Evolutionary conservation across 441 rosid species (phyloP), one percentile per base, ranked within the genome.

Genomic region (Croton laevigatus): DNA sequence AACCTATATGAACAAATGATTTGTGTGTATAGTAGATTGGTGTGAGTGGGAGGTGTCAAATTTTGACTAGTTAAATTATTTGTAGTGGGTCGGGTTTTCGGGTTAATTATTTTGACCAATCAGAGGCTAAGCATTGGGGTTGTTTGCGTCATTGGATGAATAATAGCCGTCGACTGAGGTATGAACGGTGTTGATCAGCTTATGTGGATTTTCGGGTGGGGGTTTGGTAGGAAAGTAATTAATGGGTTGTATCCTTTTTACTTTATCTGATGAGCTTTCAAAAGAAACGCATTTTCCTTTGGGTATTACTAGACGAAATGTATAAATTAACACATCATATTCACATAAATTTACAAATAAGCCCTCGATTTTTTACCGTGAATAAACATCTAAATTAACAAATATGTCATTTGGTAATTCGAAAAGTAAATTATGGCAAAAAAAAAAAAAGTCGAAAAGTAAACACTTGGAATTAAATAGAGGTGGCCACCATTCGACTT

Each of bases 71-170:
- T 22, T 20, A 16, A 0, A 58, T 8, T 10, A 2, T 38, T 1
- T 20, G 20, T 13, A 11, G 52, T 5, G 52, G 20, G 52, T 78
- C 72, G 54, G 75, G 59, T 61, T 60, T 38, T 38, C 69, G 72
- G 70, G 66, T 40, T 22, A 51, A n/a, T 27, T 42, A 57, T 23
- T 64, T 62, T 67, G 73, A 57, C 83, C 80, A 71, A 73, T 81
- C 62, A 71, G 65, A 48, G 13, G 34, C 36, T n/a, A 23, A 7
- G 60, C 42, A 40, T 23, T 42, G 75, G 4, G 62, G 72, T 22
- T 9, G 69, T 54, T 45, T 63, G 73, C 59, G 74, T 66, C 48
- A 53, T 9, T 27, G 52, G 62, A 59, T 34, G 44, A 7, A 40
- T 14, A 23, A 11, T 19, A 46, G 14, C 77, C 71, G 79, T 75